phyloP scores from a whole-genome alignment of 2,329 filamentous ascomycete genomes.

The Pyrenophora tritici-repentis region DNA sequence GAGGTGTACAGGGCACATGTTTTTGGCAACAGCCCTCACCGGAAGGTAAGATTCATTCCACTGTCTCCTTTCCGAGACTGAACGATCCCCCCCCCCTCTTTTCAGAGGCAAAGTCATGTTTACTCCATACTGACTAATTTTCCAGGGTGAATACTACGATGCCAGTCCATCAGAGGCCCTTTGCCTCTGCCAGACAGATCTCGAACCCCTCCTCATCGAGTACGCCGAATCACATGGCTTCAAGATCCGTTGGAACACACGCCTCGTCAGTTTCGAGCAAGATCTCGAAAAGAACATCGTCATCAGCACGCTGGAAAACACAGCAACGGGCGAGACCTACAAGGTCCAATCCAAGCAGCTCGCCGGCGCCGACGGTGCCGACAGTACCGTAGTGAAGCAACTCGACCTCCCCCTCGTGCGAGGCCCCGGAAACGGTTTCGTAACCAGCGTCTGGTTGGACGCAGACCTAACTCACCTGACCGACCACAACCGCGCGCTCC shows the following conservation, averaged over 20 bases:
- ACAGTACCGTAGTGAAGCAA: conserved; percentile 1
- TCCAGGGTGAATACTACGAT: conserved; percentile 8
- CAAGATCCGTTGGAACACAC: not conserved
- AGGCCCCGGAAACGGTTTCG: conserved; percentile 7
- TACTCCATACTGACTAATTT: not conserved
- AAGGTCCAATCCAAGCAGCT: conserved; percentile 3
- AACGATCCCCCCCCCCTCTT: too few relatives aligned
- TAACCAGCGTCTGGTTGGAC: conserved; percentile 4
- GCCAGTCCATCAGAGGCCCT: conserved; percentile 8
- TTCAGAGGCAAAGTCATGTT: too few relatives aligned
- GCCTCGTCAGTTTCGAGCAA: conserved; percentile 3
- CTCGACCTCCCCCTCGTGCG: conserved; percentile 1
- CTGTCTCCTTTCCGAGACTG: too few relatives aligned
- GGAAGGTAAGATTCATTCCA: conserved; percentile 3
- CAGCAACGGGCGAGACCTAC: not conserved
- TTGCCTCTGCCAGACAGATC: conserved; percentile 7
- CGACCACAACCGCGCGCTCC: not conserved
- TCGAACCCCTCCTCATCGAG: conserved; percentile 6
- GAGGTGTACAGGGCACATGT: conserved; percentile 7
- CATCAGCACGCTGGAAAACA: conserved; percentile 2
- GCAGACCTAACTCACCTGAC: conserved; percentile 5
- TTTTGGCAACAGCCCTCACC: conserved; percentile 8
- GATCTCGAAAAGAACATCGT: not conserved
- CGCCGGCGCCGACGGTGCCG: conserved; percentile 4
- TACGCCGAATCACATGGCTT: not conserved